phyloP scores from a whole-genome alignment of 129 eudicot species.

The Ambrosia artemisiifolia region DNA sequence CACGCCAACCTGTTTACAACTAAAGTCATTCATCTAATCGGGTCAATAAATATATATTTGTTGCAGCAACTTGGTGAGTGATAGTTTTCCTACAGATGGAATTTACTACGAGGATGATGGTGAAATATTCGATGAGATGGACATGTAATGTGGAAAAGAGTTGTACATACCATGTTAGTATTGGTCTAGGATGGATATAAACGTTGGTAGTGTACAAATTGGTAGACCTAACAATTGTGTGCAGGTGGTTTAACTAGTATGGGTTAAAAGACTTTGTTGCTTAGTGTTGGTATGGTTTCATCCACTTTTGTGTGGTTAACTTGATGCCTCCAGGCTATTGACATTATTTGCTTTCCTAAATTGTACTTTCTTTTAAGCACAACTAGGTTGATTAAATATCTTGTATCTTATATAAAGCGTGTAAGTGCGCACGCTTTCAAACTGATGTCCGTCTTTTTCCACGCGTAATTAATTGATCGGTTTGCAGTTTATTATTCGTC shows the following conservation, averaged over 20 bases:
- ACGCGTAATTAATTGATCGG: no score
- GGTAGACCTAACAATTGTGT: slow-evolving; percentile 25
- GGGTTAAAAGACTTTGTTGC: background rate
- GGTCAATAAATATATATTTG: background rate
- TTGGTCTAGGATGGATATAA: slow-evolving; percentile 30
- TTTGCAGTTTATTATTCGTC: no score
- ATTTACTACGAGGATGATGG: slow-evolving; percentile 52
- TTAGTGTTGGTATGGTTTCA: slow-evolving; percentile 19
- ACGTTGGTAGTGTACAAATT: slow-evolving; percentile 30
- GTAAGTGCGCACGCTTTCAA: no score
- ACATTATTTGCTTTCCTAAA: no score
- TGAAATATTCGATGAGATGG: slow-evolving; percentile 83
- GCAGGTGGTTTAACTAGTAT: slow-evolving; percentile 6
- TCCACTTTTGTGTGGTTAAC: slow-evolving; percentile 19
- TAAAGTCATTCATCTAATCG: background rate
- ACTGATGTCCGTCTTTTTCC: no score
- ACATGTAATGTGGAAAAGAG: slow-evolving; percentile 45
- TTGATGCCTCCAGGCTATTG: slow-evolving; percentile 13
- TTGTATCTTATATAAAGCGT: no score
- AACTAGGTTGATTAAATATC: no score
- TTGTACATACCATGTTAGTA: slow-evolving; percentile 41
- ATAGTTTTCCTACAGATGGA: slow-evolving; percentile 48
- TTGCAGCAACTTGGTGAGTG: slow-evolving; percentile 74
- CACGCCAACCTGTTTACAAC: background rate
- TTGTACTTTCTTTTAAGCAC: no score